A percentile compares a stretch with the other conserved stretches of the same genome.
Evolutionary conservation across 83 land plant species (phyloP).

Genomic region (Picea mariana): DNA sequence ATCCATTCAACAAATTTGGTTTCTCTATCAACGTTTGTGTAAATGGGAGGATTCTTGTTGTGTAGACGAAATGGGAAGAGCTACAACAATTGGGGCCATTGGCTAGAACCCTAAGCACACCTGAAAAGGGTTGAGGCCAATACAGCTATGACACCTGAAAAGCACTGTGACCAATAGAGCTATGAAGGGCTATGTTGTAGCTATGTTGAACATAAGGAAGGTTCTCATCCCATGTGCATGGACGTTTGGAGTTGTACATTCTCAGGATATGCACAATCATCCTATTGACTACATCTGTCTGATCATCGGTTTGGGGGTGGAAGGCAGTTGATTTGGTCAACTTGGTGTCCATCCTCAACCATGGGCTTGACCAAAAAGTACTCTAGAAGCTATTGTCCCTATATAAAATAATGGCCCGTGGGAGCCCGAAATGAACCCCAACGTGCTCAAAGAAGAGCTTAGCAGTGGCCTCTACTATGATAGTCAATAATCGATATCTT

Average conservation of each 20-base stretch:
- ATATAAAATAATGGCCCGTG: neutral
- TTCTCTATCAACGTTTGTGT: no score
- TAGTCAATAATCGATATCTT: neutral
- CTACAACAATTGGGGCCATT: no score
- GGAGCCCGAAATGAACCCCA: neutral
- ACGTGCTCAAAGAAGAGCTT: neutral
- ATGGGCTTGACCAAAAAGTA: neutral
- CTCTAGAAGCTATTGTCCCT: neutral
- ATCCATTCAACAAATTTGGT: no score
- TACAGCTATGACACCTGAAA: no score
- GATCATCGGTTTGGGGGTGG: neutral
- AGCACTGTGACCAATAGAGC: no score
- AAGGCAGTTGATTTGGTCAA: neutral
- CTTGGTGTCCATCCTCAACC: neutral
- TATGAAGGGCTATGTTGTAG: no score
- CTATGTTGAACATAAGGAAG: no score
- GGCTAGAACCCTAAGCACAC: no score
- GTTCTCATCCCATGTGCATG: no score
- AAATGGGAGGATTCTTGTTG: no score
- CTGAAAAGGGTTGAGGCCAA: no score
- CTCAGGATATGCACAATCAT: neutral
- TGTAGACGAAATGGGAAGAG: no score
- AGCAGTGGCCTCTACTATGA: neutral
- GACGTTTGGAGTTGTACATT: neutral
- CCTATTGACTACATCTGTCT: neutral